Evolutionary conservation across 2,329 filamentous ascomycete genomes (phyloP).

Genomic region (Phyllosticta citribraziliensis): DNA sequence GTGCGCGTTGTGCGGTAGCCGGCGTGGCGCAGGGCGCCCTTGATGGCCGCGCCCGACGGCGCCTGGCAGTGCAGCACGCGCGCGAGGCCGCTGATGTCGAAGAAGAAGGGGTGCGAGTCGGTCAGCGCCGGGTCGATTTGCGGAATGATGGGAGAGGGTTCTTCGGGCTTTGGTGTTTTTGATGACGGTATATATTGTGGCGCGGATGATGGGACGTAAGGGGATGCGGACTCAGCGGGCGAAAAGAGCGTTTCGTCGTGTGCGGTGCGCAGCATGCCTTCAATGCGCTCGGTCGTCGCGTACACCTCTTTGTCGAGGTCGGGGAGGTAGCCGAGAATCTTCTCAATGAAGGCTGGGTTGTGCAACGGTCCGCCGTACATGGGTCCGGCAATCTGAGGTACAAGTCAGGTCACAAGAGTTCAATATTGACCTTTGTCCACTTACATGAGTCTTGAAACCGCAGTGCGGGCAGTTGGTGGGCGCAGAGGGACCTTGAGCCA

Average conservation of each 20-base stretch:
- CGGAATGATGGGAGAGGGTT: conserved; percentile 18
- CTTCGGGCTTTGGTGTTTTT: too few relatives aligned
- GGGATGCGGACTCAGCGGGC: conserved; percentile 13
- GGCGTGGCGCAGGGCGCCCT: conserved; percentile 69
- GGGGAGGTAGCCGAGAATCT: conserved; percentile 64
- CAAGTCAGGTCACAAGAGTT: neutral
- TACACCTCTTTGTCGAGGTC: conserved; percentile 60
- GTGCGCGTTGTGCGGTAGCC: conserved; percentile 79
- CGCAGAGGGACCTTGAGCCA: conserved; percentile 60
- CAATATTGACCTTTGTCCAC: neutral
- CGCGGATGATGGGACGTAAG: conserved; percentile 13
- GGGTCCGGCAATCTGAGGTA: conserved; percentile 57
- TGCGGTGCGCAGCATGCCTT: conserved; percentile 85
- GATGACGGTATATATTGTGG: conserved; percentile 5
- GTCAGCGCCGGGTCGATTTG: conserved; percentile 13
- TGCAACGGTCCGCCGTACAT: conserved; percentile 94
- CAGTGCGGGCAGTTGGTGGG: conserved; percentile 70
- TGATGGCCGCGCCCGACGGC: conserved; percentile 67
- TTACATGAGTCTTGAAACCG: conserved; percentile 65
- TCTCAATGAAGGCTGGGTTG: conserved; percentile 70
- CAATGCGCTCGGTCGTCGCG: conserved; percentile 67
- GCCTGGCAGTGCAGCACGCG: conserved; percentile 71
- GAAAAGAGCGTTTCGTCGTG: conserved; percentile 57
- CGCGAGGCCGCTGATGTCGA: conserved; percentile 64
- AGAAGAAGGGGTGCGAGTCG: conserved; percentile 67